Conservation (phyloP, 2,329 filamentous ascomycete genomes). For the Cladosporium austrohemisphaericum region DNA sequence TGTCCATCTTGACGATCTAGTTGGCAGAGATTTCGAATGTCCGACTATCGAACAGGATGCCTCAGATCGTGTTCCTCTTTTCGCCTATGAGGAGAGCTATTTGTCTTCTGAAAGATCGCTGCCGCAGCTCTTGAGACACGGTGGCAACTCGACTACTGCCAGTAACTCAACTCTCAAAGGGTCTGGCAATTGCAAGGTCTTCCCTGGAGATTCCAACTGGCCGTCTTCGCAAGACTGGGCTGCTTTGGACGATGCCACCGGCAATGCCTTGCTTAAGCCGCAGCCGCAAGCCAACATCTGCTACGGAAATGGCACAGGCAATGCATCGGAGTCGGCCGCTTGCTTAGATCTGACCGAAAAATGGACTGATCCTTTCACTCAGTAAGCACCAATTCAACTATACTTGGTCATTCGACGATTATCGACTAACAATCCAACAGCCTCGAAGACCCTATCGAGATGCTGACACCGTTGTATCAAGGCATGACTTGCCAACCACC, state of each 20-base stretch:
- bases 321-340: slow-evolving; percentile 7
- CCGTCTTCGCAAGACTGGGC: slow-evolving; percentile 14
- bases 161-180: neutral
- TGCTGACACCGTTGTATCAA: slow-evolving; percentile 15
- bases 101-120: neutral
- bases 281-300: slow-evolving; percentile 17
- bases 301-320: slow-evolving; percentile 15
- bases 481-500: slow-evolving; percentile 17
- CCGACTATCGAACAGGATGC: neutral
- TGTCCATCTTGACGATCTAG: neutral
- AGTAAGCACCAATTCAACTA: too few species aligned
- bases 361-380: slow-evolving; percentile 17
- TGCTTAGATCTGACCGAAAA: slow-evolving; percentile 13
- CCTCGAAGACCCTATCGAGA: slow-evolving; percentile 17
- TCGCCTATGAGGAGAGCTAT: neutral
- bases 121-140: neutral
- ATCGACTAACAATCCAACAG: neutral
- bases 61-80: neutral
- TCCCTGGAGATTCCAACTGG: slow-evolving; percentile 11
- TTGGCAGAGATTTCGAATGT: neutral
- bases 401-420: neutral
- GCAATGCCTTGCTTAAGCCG: slow-evolving; percentile 15
- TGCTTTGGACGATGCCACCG: slow-evolving; percentile 14
- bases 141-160: neutral
- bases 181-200: slow-evolving; percentile 13